Base-by-base conservation (phyloP, 2,329 filamentous ascomycete species). In the Allantophomopsis lycopodina region DNA sequence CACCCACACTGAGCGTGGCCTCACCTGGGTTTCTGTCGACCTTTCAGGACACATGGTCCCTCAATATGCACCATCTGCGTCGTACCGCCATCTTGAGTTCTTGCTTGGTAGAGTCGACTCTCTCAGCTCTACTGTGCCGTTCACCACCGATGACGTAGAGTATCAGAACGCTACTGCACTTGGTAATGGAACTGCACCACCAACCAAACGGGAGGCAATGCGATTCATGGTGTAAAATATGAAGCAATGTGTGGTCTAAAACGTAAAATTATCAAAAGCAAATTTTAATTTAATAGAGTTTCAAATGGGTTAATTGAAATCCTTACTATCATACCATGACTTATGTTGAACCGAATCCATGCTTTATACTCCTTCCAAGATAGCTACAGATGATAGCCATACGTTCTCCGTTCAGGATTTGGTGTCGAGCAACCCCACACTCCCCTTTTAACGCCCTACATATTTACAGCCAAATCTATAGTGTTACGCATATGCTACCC, bases 31-130 rank as follows among this genome's bases (percentile, higher is more conserved):
- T 2, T 69, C 71, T 23, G 67, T 86, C 40, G 65, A 72, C 32
- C 53, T 79, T 10, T 63, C 68, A 0, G 84, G 84, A 0, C 79
- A 88, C 59, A 80, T 60, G 57, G 40, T 61, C 5, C 74, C 76
- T 0, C 74, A 83, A 56, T 86, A 83, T 51, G 71, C 75, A 14
- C 79, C 83, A 0, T 70, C 67, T 12, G 78, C 76, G 0, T 70
- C 78, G 0, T 85, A 83, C 53, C 64, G 83, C 28, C 78, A 84
- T 42, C 55, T 91, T 15, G 83, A 91, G 64, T 80, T 82, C 50
- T 55, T 91, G 48, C 64, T 93, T 1, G 84, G 84, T 0, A 64
- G 82, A 32, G 74, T 87, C 8, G 60, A 71, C 5, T 72, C 64
- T 43, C 51, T 84, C 47, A 61, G 52, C 10, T 58, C 59, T 11